Conservation (phyloP, 345 rosid genomes). For the Linum usitatissimum region DNA sequence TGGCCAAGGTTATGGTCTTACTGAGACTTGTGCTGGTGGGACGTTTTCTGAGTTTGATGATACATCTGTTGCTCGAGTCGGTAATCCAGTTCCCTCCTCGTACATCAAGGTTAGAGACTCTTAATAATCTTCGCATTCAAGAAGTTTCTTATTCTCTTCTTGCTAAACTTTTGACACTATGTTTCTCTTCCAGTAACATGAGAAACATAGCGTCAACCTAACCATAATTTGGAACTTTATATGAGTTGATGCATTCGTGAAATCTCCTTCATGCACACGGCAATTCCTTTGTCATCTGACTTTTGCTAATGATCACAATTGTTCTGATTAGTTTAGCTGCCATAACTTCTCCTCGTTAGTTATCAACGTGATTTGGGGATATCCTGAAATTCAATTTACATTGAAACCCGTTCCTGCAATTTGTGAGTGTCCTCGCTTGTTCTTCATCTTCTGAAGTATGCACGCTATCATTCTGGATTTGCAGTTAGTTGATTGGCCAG, state of each 20-base stretch:
- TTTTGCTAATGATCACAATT: too few relatives aligned
- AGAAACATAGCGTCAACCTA: too few relatives aligned
- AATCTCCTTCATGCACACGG: too few relatives aligned
- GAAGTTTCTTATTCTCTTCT: not conserved
- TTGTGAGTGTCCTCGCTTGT: not conserved
- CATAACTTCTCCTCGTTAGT: too few relatives aligned
- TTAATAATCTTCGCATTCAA: not conserved
- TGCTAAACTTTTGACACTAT: not conserved
- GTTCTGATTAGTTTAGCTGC: too few relatives aligned
- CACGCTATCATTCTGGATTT: constrained; percentile 9
- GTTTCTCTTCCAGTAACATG: not conserved
- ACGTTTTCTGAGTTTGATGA: constrained; percentile 96
- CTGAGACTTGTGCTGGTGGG: constrained; percentile 98
- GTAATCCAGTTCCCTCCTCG: constrained; percentile 93
- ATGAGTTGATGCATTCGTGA: too few relatives aligned
- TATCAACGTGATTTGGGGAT: too few relatives aligned
- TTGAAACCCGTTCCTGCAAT: too few relatives aligned
- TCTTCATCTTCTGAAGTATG: not conserved
- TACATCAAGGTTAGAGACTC: constrained; percentile 61
- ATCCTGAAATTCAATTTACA: too few relatives aligned
- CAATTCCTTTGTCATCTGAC: too few relatives aligned
- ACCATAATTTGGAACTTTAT: not conserved
- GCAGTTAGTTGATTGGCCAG: constrained; percentile 96
- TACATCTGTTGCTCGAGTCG: constrained; percentile 92
- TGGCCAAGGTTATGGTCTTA: constrained; percentile 98